phyloP scores from a whole-genome alignment of 2,329 filamentous ascomycete genomes.

The Fusarium palustre region DNA sequence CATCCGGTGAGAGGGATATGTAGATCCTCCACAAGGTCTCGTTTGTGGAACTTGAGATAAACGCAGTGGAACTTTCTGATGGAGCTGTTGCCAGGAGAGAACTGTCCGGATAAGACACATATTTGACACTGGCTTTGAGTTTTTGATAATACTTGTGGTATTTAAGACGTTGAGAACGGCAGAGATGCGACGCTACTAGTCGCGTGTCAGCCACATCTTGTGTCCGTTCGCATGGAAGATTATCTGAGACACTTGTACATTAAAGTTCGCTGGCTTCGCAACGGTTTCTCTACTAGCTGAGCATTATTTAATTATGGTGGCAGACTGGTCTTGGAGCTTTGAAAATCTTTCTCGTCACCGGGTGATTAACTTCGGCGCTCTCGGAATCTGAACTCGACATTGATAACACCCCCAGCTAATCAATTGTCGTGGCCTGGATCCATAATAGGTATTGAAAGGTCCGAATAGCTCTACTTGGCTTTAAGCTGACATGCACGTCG shows the following conservation, averaged over 20 bases:
- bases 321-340: background rate
- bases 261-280: constrained; percentile 2
- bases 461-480: constrained; percentile 19
- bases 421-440: background rate
- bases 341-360: background rate
- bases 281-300: background rate
- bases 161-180: background rate
- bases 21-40: constrained; percentile 11
- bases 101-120: background rate
- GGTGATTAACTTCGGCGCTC: constrained; percentile 3
- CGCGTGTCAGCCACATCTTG: constrained; percentile 3
- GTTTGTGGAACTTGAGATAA: constrained; percentile 25
- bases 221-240: constrained; percentile 1
- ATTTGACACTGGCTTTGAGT: background rate
- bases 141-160: background rate
- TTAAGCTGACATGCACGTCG: constrained; percentile 3
- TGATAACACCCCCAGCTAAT: background rate
- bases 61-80: constrained; percentile 18
- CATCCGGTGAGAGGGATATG: background rate
- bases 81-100: background rate
- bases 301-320: background rate
- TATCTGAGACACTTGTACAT: background rate
- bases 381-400: background rate
- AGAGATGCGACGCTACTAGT: constrained; percentile 3
- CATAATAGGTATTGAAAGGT: constrained; percentile 12